Evolutionary conservation across 2,329 filamentous ascomycete species (phyloP), one percentile per base, ranked within the genome.

Genomic region (Elsinoe batatas): DNA sequence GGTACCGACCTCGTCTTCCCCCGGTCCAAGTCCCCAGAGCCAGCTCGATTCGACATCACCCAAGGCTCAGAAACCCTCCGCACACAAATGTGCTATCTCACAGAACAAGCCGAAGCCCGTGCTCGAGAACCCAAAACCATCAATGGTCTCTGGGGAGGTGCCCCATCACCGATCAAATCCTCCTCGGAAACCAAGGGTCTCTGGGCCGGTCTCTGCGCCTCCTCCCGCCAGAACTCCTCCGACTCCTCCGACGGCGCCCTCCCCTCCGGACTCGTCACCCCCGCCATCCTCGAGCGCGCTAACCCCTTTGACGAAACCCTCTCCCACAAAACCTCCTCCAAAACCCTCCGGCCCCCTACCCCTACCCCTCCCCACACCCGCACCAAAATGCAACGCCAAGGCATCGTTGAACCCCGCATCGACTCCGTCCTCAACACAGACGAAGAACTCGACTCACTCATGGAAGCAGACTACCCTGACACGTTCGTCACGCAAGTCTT

Each of bases 401-500:
- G 53, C 18, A 22, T 60, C 20, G 38, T 56, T 30, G 57, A 54
- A 20, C 26, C 54, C 33, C 57, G 56, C 32, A 71, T 76, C 56
- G 68, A 72, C 36, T 65, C 67, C 53, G 69, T 76, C 30, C 68
- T 76, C 42, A 67, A 65, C 33, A 62, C 66, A 5, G 74, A 78
- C 59, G 68, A 71, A 72, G 66, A 72, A 10, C 61, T 69, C 32
- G 66, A 68, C 47, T 58, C 61, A 3, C 53, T 64, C 13, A 76
- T 82, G 40, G 71, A 77, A 26, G 68, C 72, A 32, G 90, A 95
- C 69, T 95, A 93, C 64, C 77, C 84, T 58, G 88, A 95, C 67
- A 76, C 76, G 3, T 95, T 96, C 67, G 82, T 96, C 56, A 95
- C 91, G 0, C 91, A 97, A 70, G 91, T 97, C 6, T 97, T 94